These are phyloP conservation scores for Trichoderma brevicompactum DNA, from an alignment of 2,329 filamentous ascomycete species.

Conservation along the genomic window DNA sequence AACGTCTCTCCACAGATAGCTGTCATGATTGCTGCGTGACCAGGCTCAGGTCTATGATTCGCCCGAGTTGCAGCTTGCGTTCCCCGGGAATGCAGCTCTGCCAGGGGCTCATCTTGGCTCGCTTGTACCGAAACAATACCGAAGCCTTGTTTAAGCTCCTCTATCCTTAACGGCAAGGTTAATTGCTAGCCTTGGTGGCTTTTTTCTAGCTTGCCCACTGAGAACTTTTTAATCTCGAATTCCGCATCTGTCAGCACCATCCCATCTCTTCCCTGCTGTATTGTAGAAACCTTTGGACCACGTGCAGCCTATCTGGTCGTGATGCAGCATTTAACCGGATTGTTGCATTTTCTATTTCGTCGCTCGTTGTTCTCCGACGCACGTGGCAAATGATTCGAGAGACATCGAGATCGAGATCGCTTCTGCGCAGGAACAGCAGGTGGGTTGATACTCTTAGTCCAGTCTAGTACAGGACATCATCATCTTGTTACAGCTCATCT, in stretches of 20 bases:
- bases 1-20: not conserved
- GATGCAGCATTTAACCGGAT: not conserved
- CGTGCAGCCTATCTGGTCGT: not conserved
- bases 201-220: not conserved
- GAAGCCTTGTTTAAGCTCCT: not conserved
- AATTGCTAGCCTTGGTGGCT: constrained; percentile 9
- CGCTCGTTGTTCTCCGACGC: not conserved
- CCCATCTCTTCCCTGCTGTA: not conserved
- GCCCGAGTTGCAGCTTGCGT: not conserved
- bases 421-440: not conserved
- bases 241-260: constrained; percentile 10
- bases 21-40: constrained; percentile 14
- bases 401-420: not conserved
- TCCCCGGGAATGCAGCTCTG: not conserved
- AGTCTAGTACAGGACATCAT: not conserved
- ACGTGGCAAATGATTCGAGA: not conserved
- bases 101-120: constrained; percentile 7
- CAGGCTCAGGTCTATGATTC: constrained; percentile 23
- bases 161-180: constrained; percentile 22
- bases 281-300: not conserved
- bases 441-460: not conserved
- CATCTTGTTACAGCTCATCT: constrained; percentile 5
- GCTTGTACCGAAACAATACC: constrained; percentile 13
- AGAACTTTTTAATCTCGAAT: not conserved
- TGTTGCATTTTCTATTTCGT: constrained; percentile 4